These are phyloP conservation scores for Termitomyces sp. DNA, from an alignment of 768 basidiomycete genomes.

Conservation along the genomic window DNA sequence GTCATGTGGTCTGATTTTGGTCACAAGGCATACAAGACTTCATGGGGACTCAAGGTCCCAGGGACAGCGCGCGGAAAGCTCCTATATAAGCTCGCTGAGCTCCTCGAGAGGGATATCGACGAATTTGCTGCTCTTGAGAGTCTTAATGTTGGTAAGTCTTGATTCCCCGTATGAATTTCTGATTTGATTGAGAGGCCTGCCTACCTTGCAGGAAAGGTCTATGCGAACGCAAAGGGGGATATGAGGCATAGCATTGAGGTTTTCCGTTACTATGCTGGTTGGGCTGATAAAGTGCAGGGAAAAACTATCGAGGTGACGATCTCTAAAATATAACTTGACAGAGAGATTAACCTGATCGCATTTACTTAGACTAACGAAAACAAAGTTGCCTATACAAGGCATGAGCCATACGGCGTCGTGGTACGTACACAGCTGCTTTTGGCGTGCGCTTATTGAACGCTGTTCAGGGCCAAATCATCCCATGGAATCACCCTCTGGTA, in stretches of 20 bases:
- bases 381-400: slow-evolving; percentile 30
- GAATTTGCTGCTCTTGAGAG: slow-evolving; percentile 21
- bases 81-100: slow-evolving; percentile 9
- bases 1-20: not conserved
- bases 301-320: slow-evolving; percentile 56
- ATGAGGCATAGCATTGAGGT: slow-evolving; percentile 43
- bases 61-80: too few relatives aligned
- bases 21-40: slow-evolving; percentile 24
- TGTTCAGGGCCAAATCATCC: too few relatives aligned
- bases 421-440: slow-evolving; percentile 5
- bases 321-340: too few relatives aligned
- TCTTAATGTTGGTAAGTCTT: slow-evolving; percentile 20
- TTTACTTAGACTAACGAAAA: slow-evolving; percentile 22
- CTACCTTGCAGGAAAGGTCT: slow-evolving; percentile 57
- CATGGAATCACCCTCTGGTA: too few relatives aligned
- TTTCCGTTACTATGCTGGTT: slow-evolving; percentile 79
- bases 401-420: slow-evolving; percentile 41
- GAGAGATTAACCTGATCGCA: not conserved
- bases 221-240: slow-evolving; percentile 47
- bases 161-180: not conserved
- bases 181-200: not conserved
- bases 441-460: too few relatives aligned
- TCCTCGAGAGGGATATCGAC: slow-evolving; percentile 26
- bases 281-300: slow-evolving; percentile 80
- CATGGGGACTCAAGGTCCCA: too few relatives aligned